Evolutionary conservation across 2,329 filamentous ascomycete genomes (phyloP), one percentile per base, ranked within the genome.

Genomic region (Xylaria sp.): DNA sequence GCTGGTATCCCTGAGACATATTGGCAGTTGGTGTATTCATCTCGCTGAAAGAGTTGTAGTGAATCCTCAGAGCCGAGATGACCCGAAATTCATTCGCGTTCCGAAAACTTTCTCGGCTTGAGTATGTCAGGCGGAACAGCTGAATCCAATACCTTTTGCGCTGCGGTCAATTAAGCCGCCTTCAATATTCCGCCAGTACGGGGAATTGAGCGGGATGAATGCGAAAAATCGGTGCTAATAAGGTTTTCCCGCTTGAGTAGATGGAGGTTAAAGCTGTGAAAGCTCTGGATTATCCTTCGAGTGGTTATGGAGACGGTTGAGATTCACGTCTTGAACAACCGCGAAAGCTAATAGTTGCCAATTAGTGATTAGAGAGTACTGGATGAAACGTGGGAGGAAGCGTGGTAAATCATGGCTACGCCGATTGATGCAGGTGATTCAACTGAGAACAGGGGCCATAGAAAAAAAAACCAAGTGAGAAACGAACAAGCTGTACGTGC

Each of bases 1-100:
- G 21, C 42, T 60, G 54, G 21, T 60, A 55, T 58, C 19, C 43
- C 46, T 62, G 52, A 28, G 49, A 53, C 65, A 63, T 67, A 35
- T 49, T 63, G 53, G 35, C 50, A 5, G 25, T 53, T 38, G 37
- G n/a, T 33, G 35, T 43, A 4, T 50, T 5, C 31, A 40, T 40
- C 19, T 4, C 21, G 40, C 19, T 33, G 23, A 55, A 11, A 9
- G 35, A 46, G n/a, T 21, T 49, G 38, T 40, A 15, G 31, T 61
- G 11, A 45, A 45, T 15, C 19, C 53, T 28, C 4, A 25, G 37
- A 25, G 38, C 17, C 38, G 33, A 56, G 33, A 17, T 52, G 8
- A 43, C 40, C 51, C 46, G 47, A 52, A 54, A 25, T 28, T 37
- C 31, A 50, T 19, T 15, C n/a, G 38, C 21, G 6, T 19, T 28